phyloP scores from a whole-genome alignment of 2,329 filamentous ascomycete species.

The Beauveria medogensis region DNA sequence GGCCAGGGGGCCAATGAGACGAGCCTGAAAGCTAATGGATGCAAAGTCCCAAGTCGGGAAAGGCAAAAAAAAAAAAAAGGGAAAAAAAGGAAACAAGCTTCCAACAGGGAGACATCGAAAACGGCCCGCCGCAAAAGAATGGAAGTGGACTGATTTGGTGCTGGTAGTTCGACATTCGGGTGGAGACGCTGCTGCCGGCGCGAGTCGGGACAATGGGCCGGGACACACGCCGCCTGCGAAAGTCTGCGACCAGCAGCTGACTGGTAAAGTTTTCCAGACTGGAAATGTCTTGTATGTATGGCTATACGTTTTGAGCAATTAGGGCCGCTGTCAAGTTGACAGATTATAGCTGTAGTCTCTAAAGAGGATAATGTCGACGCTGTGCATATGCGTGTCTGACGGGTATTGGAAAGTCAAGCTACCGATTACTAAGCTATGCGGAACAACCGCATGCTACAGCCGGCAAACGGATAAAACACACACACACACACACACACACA shows the following conservation, averaged over 20 bases:
- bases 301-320: too few species aligned
- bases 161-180: neutral
- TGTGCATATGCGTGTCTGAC: neutral
- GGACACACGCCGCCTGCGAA: neutral
- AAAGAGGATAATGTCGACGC: neutral
- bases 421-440: too few species aligned
- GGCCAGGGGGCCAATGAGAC: neutral
- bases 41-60: neutral
- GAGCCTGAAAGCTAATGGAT: neutral
- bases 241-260: neutral
- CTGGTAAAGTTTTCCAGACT: neutral
- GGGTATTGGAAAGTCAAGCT: neutral
- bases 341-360: neutral
- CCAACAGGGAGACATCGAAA: neutral
- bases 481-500: neutral
- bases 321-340: too few species aligned
- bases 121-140: neutral
- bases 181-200: neutral
- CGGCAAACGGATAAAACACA: neutral
- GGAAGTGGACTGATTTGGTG: constrained; percentile 4
- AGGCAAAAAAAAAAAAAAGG: neutral
- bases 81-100: neutral
- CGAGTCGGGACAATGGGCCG: constrained; percentile 1
- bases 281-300: neutral
- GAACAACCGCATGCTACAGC: neutral